Conservation (phyloP, 1,284 basidiomycete species). For the Cryptococcus amylolentus region DNA sequence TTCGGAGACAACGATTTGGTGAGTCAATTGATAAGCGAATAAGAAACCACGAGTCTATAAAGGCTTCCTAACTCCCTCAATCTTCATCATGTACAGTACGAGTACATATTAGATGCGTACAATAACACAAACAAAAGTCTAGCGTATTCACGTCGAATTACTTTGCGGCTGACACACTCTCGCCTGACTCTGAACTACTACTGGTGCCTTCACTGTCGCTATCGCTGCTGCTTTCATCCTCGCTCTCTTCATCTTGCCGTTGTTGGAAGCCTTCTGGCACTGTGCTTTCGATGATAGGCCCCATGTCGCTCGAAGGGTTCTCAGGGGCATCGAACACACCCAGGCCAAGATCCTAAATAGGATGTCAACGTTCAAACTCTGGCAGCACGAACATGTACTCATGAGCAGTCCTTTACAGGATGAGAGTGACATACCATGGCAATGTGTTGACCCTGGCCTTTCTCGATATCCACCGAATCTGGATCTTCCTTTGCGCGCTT, state of each 20-base stretch:
- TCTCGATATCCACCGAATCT: conserved; percentile 33
- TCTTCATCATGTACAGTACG: too few species aligned
- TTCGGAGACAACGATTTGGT: too few species aligned
- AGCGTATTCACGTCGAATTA: too few species aligned
- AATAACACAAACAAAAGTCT: not conserved
- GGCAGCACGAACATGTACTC: not conserved
- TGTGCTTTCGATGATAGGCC: conserved; percentile 26
- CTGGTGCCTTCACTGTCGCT: conserved; percentile 6
- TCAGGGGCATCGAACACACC: conserved; percentile 39
- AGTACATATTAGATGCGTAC: too few species aligned
- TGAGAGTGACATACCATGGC: conserved; percentile 25
- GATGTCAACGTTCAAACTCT: not conserved
- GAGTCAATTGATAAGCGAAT: too few species aligned
- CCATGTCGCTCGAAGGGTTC: conserved; percentile 21
- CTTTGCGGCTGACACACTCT: not conserved
- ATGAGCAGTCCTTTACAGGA: not conserved
- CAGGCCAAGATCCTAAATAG: conserved; percentile 34
- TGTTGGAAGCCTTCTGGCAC: conserved; percentile 11
- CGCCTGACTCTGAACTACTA: not conserved
- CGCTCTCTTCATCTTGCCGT: conserved; percentile 12
- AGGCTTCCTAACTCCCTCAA: too few species aligned
- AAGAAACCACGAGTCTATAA: too few species aligned
- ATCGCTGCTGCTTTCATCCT: conserved; percentile 7
- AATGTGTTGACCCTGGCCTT: conserved; percentile 21
- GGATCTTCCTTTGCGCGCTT: conserved; percentile 22